phyloP scores from a whole-genome alignment of 129 eudicot genomes.

The Helichrysum umbraculigerum region DNA sequence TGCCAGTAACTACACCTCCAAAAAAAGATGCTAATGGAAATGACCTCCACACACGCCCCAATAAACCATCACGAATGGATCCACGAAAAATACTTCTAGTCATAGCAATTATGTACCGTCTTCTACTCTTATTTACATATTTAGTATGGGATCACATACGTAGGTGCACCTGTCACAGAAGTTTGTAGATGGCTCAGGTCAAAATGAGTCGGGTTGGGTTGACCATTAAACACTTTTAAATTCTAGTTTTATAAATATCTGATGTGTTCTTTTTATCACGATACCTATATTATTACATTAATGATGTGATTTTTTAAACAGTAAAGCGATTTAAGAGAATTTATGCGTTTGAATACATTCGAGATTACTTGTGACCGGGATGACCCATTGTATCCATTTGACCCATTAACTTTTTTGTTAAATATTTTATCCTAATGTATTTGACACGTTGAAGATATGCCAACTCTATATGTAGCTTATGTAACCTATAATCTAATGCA shows the following conservation, averaged over 20 bases:
- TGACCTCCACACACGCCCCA: conserved; percentile 62
- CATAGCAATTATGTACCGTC: conserved; percentile 75
- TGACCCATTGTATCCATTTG: no score
- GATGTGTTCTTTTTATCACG: neutral
- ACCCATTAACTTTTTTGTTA: neutral
- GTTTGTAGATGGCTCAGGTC: neutral
- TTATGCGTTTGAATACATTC: neutral
- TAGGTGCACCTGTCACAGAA: neutral
- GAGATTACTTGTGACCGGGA: neutral
- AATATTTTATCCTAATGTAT: neutral
- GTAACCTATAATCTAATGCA: conserved; percentile 28
- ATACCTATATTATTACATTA: neutral
- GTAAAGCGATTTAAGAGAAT: neutral
- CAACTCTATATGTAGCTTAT: neutral
- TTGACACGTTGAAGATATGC: neutral
- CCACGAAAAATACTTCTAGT: conserved; percentile 90
- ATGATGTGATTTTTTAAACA: neutral
- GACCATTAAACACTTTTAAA: neutral
- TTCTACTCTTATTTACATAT: neutral
- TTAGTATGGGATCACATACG: neutral
- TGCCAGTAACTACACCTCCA: conserved; percentile 90
- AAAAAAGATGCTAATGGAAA: conserved; percentile 69
- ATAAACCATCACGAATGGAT: conserved; percentile 83
- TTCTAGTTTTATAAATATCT: neutral
- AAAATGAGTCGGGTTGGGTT: neutral